These are phyloP conservation scores for Jatropha podagrica DNA, from an alignment of 441 rosid species.

Conservation along the genomic window DNA sequence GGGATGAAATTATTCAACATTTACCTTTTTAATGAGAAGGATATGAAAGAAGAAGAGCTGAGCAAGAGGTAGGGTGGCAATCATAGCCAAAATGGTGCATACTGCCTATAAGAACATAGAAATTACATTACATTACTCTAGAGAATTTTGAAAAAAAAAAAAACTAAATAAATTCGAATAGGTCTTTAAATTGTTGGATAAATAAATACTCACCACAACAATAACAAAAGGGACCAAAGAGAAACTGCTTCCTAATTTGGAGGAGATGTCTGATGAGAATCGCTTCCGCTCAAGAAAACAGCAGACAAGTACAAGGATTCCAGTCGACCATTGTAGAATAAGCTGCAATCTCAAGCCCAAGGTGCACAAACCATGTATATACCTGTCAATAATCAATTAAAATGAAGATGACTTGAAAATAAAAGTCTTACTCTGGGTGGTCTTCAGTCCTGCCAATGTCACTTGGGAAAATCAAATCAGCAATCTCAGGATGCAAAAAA, in stretches of 20 bases:
- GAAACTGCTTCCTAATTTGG: slow-evolving; percentile 96
- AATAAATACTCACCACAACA: slow-evolving; percentile 70
- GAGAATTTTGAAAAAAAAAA: background rate
- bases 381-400: slow-evolving; percentile 51
- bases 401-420: slow-evolving; percentile 35
- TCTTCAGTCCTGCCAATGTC: slow-evolving; percentile 33
- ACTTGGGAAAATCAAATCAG: slow-evolving; percentile 21
- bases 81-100: slow-evolving; percentile 89
- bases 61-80: slow-evolving; percentile 90
- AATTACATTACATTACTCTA: slow-evolving; percentile 11
- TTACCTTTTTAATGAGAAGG: slow-evolving; percentile 89
- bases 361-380: slow-evolving; percentile 42
- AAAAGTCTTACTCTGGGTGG: slow-evolving; percentile 36
- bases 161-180: background rate
- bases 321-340: slow-evolving; percentile 92
- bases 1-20: background rate
- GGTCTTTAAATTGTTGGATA: background rate
- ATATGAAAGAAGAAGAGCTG: slow-evolving; percentile 97
- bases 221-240: slow-evolving; percentile 80
- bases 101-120: slow-evolving; percentile 49
- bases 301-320: slow-evolving; percentile 78
- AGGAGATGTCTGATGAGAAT: slow-evolving; percentile 63
- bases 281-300: slow-evolving; percentile 77
- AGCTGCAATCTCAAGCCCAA: slow-evolving; percentile 93
- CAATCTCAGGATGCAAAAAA: slow-evolving; percentile 12